Evolutionary conservation across 768 basidiomycete genomes (phyloP).

Genomic region (Tylopilus balloui): DNA sequence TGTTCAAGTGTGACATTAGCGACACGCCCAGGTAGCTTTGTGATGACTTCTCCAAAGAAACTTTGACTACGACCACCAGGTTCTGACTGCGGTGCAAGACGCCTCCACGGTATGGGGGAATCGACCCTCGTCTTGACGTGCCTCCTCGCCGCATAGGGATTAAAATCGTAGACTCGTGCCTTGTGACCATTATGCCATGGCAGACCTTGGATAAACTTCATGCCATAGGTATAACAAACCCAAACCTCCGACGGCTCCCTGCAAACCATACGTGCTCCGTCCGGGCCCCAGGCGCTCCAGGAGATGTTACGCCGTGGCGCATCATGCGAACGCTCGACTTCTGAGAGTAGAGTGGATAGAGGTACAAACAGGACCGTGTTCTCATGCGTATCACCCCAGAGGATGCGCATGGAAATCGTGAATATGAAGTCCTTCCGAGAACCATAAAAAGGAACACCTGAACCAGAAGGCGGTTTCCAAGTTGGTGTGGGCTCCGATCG

Average conservation of each 20-base stretch:
- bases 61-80: slow-evolving; percentile 6
- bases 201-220: slow-evolving; percentile 28
- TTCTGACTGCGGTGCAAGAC: slow-evolving; percentile 12
- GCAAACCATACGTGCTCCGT: slow-evolving; percentile 26
- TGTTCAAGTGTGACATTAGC: slow-evolving; percentile 10
- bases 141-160: slow-evolving; percentile 21
- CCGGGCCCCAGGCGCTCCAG: slow-evolving; percentile 34
- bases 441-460: slow-evolving; percentile 18
- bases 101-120: slow-evolving; percentile 13
- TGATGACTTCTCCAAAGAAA: slow-evolving; percentile 25
- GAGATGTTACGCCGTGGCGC: slow-evolving; percentile 7
- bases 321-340: slow-evolving; percentile 17
- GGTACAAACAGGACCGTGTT: slow-evolving; percentile 29
- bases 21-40: slow-evolving; percentile 29
- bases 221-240: slow-evolving; percentile 36
- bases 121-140: slow-evolving; percentile 8
- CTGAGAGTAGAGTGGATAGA: slow-evolving; percentile 27
- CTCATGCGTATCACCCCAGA: slow-evolving; percentile 4
- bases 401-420: slow-evolving; percentile 24
- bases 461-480: slow-evolving; percentile 17
- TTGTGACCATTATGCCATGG: slow-evolving; percentile 17
- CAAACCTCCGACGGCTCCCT: slow-evolving; percentile 29
- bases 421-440: slow-evolving; percentile 31
- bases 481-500: slow-evolving; percentile 33
- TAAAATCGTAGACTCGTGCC: slow-evolving; percentile 34